Evolutionary conservation across 2,329 filamentous ascomycete species (phyloP), one percentile per base, ranked within the genome.

Genomic region (Pseudocercospora fijiensis): DNA sequence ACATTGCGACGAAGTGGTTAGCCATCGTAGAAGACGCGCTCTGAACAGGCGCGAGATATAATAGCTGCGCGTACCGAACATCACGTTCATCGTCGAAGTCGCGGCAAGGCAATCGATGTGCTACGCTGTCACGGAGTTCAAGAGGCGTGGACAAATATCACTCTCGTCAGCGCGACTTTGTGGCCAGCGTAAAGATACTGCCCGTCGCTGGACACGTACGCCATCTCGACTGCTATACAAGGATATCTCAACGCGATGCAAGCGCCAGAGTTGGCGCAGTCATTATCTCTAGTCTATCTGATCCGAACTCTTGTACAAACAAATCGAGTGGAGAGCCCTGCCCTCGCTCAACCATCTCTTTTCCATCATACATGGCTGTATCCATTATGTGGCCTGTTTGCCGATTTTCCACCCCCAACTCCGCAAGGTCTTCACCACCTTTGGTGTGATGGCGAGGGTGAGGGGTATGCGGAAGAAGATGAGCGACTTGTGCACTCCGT

Each of bases 401-500:
- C 94, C 94, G 74, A 99, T 95, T 75, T 98, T 87, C 89, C 91
- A 98, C 4, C 95, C 95, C 92, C 94, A 96, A 11, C 86, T 84
- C 68, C 94, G 84, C 27, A 99, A 81, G 11, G 88, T 86, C 78
- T 92, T 96, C 73, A 97, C 95, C n/a, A 98, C 88, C 78, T 96
- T 97, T 1, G 95, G 95, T 8, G 91, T 92, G 33, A 98, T 84
- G 2, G 92, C 94, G 11, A 91, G 92, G 0, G 95, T 95, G 67
- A 98, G 80, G 8, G 95, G 95, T 9, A 99, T 92, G n/a, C 95
- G 87, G 69, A 98, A 78, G 78, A 99, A 96, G 73, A 99, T 97
- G 77, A 98, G 92, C 71, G 90, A 96, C 81, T 99, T 99, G 83
- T 99, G 95, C 63, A 99, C 91, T 27, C 94, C 94, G 75, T 99